These are phyloP conservation scores for Annulohypoxylon maeteangense DNA, from an alignment of 495 filamentous ascomycete species.

Conservation along the genomic window DNA sequence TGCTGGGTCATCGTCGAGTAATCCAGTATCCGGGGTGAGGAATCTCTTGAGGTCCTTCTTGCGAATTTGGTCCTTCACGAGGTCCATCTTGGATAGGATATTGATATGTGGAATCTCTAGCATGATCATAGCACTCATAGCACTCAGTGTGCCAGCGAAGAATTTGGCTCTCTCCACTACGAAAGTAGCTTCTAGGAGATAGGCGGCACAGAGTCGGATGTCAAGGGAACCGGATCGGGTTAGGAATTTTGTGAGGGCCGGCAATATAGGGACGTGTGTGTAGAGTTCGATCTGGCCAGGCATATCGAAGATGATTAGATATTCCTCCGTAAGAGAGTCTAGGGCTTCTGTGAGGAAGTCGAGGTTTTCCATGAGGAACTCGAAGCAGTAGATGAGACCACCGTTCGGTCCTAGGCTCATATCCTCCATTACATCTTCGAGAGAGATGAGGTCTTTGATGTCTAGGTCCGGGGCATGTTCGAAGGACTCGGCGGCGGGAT, in stretches of 20 bases:
- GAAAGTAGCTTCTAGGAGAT: slow-evolving; percentile 94
- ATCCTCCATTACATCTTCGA: slow-evolving; percentile 99
- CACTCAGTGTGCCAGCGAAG: slow-evolving; percentile 92
- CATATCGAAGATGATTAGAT: slow-evolving; percentile 97
- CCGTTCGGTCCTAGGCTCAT: slow-evolving; percentile 93
- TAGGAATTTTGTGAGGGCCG: slow-evolving; percentile 83
- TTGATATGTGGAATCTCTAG: slow-evolving; percentile 96
- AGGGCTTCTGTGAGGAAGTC: slow-evolving; percentile 91
- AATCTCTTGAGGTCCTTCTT: slow-evolving; percentile 88
- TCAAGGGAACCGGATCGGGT: slow-evolving; percentile 82
- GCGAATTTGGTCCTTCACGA: slow-evolving; percentile 83
- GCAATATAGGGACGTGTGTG: slow-evolving; percentile 93
- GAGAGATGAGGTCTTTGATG: slow-evolving; percentile 94
- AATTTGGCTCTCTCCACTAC: slow-evolving; percentile 95
- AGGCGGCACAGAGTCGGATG: slow-evolving; percentile 92
- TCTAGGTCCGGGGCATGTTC: slow-evolving; percentile 92
- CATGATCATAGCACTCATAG: slow-evolving; percentile 99
- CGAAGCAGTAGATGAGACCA: slow-evolving; percentile 97
- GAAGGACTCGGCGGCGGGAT: slow-evolving; percentile 94
- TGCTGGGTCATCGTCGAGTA: slow-evolving; percentile 76
- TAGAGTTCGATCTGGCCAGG: slow-evolving; percentile 99
- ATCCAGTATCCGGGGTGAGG: slow-evolving; percentile 79
- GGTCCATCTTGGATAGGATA: slow-evolving; percentile 91
- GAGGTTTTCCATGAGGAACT: slow-evolving; percentile 93
- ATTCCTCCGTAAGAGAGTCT: slow-evolving; percentile 90